A percentile compares a stretch with the other conserved stretches of the same genome.
phyloP scores from a whole-genome alignment of 345 rosid species.

The Populus euphratica region DNA sequence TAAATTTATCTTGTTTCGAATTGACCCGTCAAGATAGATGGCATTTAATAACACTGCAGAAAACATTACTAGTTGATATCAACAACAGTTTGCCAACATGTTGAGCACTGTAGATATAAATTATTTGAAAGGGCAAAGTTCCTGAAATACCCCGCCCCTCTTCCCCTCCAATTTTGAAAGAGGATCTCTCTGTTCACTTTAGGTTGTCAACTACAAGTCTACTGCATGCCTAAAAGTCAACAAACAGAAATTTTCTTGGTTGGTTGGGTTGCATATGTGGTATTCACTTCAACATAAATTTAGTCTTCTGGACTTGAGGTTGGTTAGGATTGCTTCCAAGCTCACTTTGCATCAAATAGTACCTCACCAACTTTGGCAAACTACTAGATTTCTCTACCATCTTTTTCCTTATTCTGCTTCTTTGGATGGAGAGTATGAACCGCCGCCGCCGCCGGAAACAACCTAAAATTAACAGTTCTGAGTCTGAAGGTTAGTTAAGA shows the following conservation, averaged over 20 bases:
- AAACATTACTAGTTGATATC: no score
- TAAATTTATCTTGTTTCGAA: no score
- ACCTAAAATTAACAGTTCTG: neutral
- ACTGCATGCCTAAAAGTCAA: constrained; percentile 7
- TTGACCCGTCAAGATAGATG: no score
- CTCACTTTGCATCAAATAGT: neutral
- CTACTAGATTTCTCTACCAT: neutral
- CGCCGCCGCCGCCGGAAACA: neutral
- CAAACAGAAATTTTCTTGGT: neutral
- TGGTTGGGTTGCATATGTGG: neutral
- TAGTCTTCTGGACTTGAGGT: neutral
- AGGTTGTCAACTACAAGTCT: neutral
- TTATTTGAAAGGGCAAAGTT: neutral
- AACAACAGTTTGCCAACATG: no score
- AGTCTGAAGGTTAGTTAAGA: neutral
- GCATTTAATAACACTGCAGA: no score
- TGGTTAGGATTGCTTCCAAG: neutral
- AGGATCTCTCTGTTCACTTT: neutral
- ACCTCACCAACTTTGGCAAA: neutral
- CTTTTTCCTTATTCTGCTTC: neutral
- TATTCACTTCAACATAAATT: neutral
- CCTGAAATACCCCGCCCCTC: neutral
- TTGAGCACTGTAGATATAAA: no score
- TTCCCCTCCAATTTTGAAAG: neutral
- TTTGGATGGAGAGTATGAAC: neutral